Percentiles rank a stretch among this genome's conserved stretches.
Conservation (phyloP, 805 yeast genomes). For the Teunomyces stri region DNA sequence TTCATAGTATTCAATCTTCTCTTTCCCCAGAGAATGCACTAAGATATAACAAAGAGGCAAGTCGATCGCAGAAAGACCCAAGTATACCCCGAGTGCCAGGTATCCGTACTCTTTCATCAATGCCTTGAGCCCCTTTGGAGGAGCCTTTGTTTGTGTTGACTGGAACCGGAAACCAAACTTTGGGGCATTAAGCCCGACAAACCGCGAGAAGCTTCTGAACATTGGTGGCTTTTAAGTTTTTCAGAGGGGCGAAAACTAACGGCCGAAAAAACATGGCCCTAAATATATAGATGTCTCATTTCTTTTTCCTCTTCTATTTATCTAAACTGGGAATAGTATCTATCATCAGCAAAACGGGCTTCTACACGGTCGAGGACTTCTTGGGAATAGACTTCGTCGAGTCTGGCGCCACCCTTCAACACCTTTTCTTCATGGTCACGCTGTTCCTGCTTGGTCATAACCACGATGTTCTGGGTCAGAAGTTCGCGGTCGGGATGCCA, state of each 20-base stretch:
- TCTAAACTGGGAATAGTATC: constrained; percentile 58
- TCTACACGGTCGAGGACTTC: constrained; percentile 57
- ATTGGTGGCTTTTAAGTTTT: not conserved
- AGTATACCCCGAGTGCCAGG: constrained; percentile 83
- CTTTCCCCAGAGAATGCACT: constrained; percentile 88
- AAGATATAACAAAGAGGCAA: constrained; percentile 77
- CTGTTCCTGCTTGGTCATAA: constrained; percentile 88
- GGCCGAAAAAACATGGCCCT: too few relatives aligned
- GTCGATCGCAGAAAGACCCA: constrained; percentile 71
- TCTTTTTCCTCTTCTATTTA: not conserved
- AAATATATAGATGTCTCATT: not conserved
- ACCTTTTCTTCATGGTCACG: constrained; percentile 73
- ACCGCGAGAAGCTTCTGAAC: not conserved
- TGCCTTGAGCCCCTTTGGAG: constrained; percentile 53
- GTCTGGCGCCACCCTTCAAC: constrained; percentile 60
- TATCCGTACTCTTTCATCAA: constrained; percentile 86
- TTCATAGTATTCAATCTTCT: constrained; percentile 67
- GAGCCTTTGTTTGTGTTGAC: constrained; percentile 20
- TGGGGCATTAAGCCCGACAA: not conserved
- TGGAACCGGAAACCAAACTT: constrained; percentile 1
- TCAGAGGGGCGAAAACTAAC: not conserved
- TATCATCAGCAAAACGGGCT: constrained; percentile 71
- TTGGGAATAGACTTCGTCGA: constrained; percentile 61
- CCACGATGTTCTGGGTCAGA: constrained; percentile 73
- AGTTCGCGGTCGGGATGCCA: constrained; percentile 77